Conservation (phyloP, 768 basidiomycete genomes). For the Pleurotus cornucopiae region DNA sequence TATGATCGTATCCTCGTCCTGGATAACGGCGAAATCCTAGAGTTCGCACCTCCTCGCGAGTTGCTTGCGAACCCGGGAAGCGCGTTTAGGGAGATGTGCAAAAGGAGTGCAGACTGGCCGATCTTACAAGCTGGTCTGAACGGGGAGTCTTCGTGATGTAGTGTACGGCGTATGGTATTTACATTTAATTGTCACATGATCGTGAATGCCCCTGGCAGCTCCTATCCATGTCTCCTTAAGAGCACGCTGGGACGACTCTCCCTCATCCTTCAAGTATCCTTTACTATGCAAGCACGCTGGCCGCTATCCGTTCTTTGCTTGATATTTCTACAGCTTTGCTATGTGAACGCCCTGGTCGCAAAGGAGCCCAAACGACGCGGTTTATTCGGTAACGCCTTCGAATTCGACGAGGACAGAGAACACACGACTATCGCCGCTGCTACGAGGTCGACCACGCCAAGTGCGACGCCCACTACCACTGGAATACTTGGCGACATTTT, state of each 20-base stretch:
- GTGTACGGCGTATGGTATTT: no score
- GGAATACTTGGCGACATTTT: neutral
- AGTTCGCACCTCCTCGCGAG: constrained; percentile 64
- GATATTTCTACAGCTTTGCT: neutral
- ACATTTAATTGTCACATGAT: neutral
- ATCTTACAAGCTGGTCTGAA: constrained; percentile 22
- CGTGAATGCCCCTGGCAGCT: neutral
- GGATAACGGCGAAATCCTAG: constrained; percentile 66
- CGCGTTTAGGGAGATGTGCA: constrained; percentile 66
- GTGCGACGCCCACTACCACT: neutral
- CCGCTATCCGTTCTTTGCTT: constrained; percentile 3
- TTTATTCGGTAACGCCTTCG: neutral
- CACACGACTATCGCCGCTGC: neutral
- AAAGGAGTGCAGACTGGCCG: constrained; percentile 53
- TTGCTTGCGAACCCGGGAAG: constrained; percentile 53
- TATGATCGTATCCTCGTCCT: constrained; percentile 74
- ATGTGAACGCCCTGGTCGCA: neutral
- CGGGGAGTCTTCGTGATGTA: neutral
- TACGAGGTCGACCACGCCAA: neutral
- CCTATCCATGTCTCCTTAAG: no score
- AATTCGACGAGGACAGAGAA: neutral
- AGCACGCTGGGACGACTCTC: no score
- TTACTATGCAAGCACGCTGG: constrained; percentile 5
- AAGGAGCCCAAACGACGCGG: neutral
- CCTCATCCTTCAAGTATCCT: neutral